Evolutionary conservation across 2,329 filamentous ascomycete genomes (phyloP).

Genomic region (Fusarium brachygibbosum): DNA sequence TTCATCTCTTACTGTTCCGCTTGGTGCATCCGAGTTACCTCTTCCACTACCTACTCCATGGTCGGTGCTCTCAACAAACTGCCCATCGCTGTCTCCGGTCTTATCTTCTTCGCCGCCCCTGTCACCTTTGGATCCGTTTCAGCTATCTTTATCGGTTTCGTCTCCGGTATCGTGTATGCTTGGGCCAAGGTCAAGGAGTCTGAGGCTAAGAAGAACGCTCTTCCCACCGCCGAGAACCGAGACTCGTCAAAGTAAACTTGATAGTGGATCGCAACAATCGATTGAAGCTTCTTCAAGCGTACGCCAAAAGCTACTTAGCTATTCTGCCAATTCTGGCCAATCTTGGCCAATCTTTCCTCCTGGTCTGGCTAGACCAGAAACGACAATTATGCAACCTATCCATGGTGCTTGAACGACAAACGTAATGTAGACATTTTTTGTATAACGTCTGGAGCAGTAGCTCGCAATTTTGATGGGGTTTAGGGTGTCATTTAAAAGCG

Average conservation of each 20-base stretch:
- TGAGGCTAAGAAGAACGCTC: conserved; percentile 65
- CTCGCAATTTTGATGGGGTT: conserved; percentile 28
- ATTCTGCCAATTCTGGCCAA: background rate
- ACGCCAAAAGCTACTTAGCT: background rate
- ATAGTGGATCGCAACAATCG: background rate
- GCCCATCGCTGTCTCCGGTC: conserved; percentile 89
- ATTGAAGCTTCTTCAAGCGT: background rate
- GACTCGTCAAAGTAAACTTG: conserved; percentile 35
- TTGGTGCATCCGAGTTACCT: conserved; percentile 98
- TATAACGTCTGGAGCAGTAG: conserved; percentile 32
- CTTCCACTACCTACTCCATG: conserved; percentile 98
- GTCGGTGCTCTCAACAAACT: conserved; percentile 98
- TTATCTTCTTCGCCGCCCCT: conserved; percentile 95
- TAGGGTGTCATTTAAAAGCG: conserved; percentile 42
- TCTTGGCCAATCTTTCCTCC: background rate
- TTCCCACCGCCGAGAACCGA: conserved; percentile 70
- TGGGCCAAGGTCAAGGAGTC: conserved; percentile 71
- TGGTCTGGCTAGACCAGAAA: conserved; percentile 14
- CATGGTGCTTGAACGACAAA: conserved; percentile 32
- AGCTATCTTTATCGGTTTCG: conserved; percentile 92
- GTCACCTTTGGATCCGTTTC: conserved; percentile 93
- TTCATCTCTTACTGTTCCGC: conserved; percentile 99
- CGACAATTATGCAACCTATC: conserved; percentile 23
- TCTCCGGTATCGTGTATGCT: conserved; percentile 92
- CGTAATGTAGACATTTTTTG: conserved; percentile 43